phyloP scores from a whole-genome alignment of 2,329 filamentous ascomycete genomes.

The Calonectria fujianensis region DNA sequence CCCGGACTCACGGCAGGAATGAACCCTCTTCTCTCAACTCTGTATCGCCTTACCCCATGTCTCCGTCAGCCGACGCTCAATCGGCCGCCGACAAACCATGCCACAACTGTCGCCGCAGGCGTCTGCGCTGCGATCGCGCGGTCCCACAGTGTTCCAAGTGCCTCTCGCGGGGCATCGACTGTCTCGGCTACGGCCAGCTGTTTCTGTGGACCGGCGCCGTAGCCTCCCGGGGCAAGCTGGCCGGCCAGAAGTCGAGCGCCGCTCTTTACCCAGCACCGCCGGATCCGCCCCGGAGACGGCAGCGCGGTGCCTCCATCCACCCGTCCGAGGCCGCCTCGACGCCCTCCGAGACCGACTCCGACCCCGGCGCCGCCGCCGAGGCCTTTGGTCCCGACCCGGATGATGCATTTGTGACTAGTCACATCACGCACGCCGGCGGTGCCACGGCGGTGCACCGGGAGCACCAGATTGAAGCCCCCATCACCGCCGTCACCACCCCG shows the following conservation, averaged over 20 bases:
- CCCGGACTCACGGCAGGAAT: slow-evolving; percentile 34
- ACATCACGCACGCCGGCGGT: slow-evolving; percentile 56
- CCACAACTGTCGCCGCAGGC: slow-evolving; percentile 73
- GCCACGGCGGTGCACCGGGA: slow-evolving; percentile 42
- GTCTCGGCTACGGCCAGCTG: slow-evolving; percentile 72
- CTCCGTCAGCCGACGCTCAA: slow-evolving; percentile 45
- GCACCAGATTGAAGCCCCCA: slow-evolving; percentile 23
- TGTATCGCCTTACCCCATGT: slow-evolving; percentile 47
- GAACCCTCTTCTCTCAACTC: slow-evolving; percentile 39
- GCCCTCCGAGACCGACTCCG: slow-evolving; percentile 43
- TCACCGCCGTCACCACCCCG: neutral
- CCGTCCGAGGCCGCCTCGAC: slow-evolving; percentile 43
- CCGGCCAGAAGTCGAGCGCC: slow-evolving; percentile 63
- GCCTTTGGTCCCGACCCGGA: slow-evolving; percentile 40
- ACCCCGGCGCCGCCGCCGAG: slow-evolving; percentile 26
- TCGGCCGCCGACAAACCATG: slow-evolving; percentile 61
- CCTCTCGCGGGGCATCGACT: slow-evolving; percentile 67
- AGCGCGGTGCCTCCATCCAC: slow-evolving; percentile 26
- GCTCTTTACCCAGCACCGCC: slow-evolving; percentile 51
- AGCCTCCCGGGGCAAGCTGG: slow-evolving; percentile 65
- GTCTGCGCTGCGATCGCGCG: slow-evolving; percentile 72
- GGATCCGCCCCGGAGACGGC: slow-evolving; percentile 41
- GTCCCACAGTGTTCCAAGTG: slow-evolving; percentile 73
- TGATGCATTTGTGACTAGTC: slow-evolving; percentile 42
- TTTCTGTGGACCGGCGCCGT: slow-evolving; percentile 72